phyloP scores from a whole-genome alignment of 208 protist species.

The Trypanosoma grayi region DNA sequence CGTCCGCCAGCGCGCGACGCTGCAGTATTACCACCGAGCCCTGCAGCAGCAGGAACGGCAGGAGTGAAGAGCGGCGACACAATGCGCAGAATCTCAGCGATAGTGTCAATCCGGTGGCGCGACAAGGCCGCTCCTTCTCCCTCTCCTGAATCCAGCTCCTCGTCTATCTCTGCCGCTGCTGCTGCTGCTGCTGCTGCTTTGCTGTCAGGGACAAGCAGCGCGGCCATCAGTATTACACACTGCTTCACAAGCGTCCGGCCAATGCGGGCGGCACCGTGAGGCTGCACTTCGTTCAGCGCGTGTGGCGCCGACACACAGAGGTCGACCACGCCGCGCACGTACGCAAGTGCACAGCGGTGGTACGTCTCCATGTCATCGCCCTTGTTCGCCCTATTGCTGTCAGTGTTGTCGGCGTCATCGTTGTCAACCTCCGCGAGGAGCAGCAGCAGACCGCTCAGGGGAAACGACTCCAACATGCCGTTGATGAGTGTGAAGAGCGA shows the following conservation, averaged over 20 bases:
- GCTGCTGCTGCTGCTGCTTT: not conserved
- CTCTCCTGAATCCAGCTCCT: slow-evolving; percentile 1
- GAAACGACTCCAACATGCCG: slow-evolving; percentile 41
- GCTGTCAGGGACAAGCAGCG: slow-evolving; percentile 39
- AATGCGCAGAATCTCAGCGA: slow-evolving; percentile 65
- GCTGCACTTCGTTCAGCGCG: slow-evolving; percentile 59
- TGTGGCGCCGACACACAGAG: slow-evolving; percentile 56
- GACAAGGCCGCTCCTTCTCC: slow-evolving; percentile 25
- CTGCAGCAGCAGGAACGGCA: slow-evolving; percentile 1
- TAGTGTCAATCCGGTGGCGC: slow-evolving; percentile 44
- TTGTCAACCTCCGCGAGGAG: slow-evolving; percentile 35
- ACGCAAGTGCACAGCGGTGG: slow-evolving; percentile 37
- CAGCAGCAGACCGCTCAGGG: slow-evolving; percentile 42
- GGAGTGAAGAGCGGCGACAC: slow-evolving; percentile 65
- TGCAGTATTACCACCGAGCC: slow-evolving; percentile 2
- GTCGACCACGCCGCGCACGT: slow-evolving; percentile 42
- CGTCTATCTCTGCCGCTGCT: slow-evolving; percentile 6
- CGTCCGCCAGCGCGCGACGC: not conserved
- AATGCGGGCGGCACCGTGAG: slow-evolving; percentile 40
- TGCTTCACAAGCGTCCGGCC: slow-evolving; percentile 46
- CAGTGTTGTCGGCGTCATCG: slow-evolving; percentile 19
- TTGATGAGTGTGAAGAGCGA: slow-evolving; percentile 51
- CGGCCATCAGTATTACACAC: slow-evolving; percentile 73
- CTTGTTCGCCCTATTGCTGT: slow-evolving; percentile 19
- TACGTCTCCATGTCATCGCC: slow-evolving; percentile 24